Evolutionary conservation across 1,139 yeast genomes (phyloP).

Genomic region (Blastobotrys indianensis): DNA sequence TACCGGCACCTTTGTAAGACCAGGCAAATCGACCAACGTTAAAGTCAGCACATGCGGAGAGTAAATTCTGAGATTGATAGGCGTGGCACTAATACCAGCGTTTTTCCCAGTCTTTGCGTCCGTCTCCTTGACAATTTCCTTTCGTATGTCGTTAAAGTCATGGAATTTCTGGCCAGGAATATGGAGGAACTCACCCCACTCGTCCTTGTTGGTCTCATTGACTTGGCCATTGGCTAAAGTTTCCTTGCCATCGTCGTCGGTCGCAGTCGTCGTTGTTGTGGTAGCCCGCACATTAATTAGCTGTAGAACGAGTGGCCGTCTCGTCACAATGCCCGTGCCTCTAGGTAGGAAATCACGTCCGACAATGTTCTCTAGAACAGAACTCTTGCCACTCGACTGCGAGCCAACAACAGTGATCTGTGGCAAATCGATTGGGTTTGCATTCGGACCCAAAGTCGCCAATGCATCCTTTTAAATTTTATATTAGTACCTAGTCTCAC

Average conservation of each 20-base stretch:
- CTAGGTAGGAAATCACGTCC: conserved; percentile 94
- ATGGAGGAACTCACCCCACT: conserved; percentile 98
- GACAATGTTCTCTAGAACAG: conserved; percentile 88
- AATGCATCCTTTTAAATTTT: conserved; percentile 86
- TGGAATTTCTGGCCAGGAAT: conserved; percentile 82
- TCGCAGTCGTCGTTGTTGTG: conserved; percentile 15
- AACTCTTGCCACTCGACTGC: conserved; percentile 90
- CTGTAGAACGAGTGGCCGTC: conserved; percentile 85
- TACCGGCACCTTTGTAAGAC: conserved; percentile 97
- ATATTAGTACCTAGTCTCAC: not conserved
- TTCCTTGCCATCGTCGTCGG: conserved; percentile 4
- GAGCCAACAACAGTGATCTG: conserved; percentile 97
- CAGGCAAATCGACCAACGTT: conserved; percentile 95
- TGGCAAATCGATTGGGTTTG: conserved; percentile 63
- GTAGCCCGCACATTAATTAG: conserved; percentile 61
- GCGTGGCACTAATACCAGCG: conserved; percentile 86
- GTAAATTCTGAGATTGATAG: conserved; percentile 88
- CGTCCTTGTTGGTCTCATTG: conserved; percentile 74
- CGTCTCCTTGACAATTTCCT: conserved; percentile 88
- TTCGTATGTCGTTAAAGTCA: conserved; percentile 86
- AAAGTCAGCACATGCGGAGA: conserved; percentile 94
- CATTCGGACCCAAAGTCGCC: conserved; percentile 73
- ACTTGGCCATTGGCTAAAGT: conserved; percentile 11
- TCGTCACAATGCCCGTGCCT: conserved; percentile 93
- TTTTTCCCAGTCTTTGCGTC: conserved; percentile 91